These are phyloP conservation scores for Xerocomus minutiporus DNA, from an alignment of 1,284 basidiomycete genomes.

Conservation along the genomic window DNA sequence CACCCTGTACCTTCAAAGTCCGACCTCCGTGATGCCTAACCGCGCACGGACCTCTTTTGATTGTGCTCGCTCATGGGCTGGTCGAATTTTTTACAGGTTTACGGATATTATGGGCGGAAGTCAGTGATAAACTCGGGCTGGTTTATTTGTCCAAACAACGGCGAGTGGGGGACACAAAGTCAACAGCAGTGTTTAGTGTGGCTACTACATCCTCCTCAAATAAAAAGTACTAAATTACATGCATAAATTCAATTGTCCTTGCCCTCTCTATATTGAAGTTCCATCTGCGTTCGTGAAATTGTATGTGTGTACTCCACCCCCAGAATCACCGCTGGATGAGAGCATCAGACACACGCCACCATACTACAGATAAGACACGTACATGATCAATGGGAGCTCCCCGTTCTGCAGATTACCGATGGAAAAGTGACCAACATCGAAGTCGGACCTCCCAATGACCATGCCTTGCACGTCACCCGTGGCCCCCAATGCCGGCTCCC, in stretches of 20 bases:
- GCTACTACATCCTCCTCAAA: neutral
- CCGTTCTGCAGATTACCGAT: constrained; percentile 50
- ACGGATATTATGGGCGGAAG: constrained; percentile 10
- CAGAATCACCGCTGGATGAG: constrained; percentile 26
- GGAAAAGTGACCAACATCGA: constrained; percentile 56
- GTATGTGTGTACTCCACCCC: constrained; percentile 32
- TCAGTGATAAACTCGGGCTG: constrained; percentile 8
- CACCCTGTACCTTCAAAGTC: constrained; percentile 36
- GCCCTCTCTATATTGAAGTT: constrained; percentile 13
- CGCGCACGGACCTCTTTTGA: constrained; percentile 34
- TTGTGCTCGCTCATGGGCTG: constrained; percentile 25
- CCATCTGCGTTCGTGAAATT: constrained; percentile 26
- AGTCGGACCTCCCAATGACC: constrained; percentile 47
- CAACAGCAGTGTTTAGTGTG: neutral
- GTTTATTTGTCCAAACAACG: constrained; percentile 35
- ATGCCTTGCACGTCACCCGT: constrained; percentile 41
- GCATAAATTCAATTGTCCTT: constrained; percentile 4
- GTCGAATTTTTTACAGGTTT: constrained; percentile 12
- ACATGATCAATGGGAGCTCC: constrained; percentile 61
- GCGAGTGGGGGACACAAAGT: neutral
- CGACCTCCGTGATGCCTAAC: constrained; percentile 29
- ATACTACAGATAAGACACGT: constrained; percentile 29
- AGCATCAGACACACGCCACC: constrained; percentile 9
- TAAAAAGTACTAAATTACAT: constrained; percentile 3
- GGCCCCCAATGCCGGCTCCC: constrained; percentile 49